These are phyloP conservation scores for Monotropa hypopitys DNA, from an alignment of 179 eudicot species.

Conservation along the genomic window DNA sequence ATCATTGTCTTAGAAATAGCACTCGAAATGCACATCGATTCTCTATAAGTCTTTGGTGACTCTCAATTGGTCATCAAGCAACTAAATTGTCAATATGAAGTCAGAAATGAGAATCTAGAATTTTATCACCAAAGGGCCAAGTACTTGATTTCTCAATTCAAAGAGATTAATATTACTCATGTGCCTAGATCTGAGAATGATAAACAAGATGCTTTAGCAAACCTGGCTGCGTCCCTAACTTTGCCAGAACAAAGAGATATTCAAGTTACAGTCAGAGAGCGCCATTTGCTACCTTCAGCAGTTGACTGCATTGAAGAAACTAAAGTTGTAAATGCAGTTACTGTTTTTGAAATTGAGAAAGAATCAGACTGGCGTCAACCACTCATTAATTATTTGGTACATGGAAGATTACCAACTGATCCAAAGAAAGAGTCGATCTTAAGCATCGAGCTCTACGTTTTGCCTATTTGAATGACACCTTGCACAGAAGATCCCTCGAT, in stretches of 20 bases:
- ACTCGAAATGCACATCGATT: neutral
- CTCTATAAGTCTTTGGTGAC: constrained; percentile 5
- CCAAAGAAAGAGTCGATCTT: neutral
- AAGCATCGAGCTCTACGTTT: neutral
- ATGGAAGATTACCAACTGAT: neutral
- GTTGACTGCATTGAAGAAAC: neutral
- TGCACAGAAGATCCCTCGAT: constrained; percentile 1
- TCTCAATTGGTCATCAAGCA: constrained; percentile 6
- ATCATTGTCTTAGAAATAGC: constrained; percentile 3
- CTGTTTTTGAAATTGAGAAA: neutral
- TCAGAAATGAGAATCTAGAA: neutral
- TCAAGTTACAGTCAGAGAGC: neutral
- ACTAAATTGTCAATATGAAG: constrained; percentile 4
- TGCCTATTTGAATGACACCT: neutral
- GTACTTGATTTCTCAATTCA: neutral
- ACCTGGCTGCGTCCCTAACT: neutral
- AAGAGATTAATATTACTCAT: neutral
- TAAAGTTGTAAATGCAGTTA: neutral
- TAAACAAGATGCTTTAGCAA: neutral
- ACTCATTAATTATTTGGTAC: neutral
- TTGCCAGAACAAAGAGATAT: neutral
- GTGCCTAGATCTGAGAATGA: neutral
- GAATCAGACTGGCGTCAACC: constrained; percentile 8
- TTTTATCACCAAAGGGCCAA: neutral
- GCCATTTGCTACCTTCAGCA: neutral